phyloP scores from a whole-genome alignment of 192 early-diverging fungal species.

The Mortierella hygrophila region DNA sequence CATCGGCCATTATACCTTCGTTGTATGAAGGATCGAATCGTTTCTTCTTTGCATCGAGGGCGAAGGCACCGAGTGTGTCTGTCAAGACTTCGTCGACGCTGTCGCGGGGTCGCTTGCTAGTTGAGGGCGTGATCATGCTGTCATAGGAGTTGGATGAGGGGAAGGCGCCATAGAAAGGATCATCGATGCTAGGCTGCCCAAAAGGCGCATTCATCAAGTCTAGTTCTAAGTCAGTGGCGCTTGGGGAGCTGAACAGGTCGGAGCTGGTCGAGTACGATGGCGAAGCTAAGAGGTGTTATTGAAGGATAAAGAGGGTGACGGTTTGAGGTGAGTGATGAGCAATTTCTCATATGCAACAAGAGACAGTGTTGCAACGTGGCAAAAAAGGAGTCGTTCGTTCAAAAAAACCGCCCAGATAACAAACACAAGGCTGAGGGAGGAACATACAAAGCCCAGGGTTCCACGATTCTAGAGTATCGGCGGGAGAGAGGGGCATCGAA shows the following conservation, averaged over 20 bases:
- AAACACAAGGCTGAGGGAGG: not conserved
- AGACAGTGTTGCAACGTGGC: not conserved
- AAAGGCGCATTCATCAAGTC: conserved; percentile 28
- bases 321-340: not conserved
- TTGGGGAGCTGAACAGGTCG: conserved; percentile 43
- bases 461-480: conserved; percentile 47
- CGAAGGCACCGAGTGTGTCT: conserved; percentile 51
- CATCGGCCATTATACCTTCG: conserved; percentile 27
- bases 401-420: not conserved
- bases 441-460: conserved; percentile 53
- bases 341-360: not conserved
- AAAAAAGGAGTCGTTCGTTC: not conserved
- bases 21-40: conserved; percentile 44
- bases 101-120: conserved; percentile 36
- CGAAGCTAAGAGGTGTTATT: conserved; percentile 1
- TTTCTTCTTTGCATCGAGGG: conserved; percentile 53
- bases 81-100: conserved; percentile 33
- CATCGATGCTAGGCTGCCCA: conserved; percentile 17
- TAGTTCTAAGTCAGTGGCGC: conserved; percentile 24
- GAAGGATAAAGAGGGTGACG: not conserved
- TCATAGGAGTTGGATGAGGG: conserved; percentile 15
- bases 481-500: conserved; percentile 39
- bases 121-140: conserved; percentile 11
- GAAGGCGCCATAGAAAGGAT: conserved; percentile 26
- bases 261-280: conserved; percentile 48